Evolutionary conservation across 495 filamentous ascomycete genomes (phyloP), one percentile per base, ranked within the genome.

Genomic region (Glutinoglossum americanum): DNA sequence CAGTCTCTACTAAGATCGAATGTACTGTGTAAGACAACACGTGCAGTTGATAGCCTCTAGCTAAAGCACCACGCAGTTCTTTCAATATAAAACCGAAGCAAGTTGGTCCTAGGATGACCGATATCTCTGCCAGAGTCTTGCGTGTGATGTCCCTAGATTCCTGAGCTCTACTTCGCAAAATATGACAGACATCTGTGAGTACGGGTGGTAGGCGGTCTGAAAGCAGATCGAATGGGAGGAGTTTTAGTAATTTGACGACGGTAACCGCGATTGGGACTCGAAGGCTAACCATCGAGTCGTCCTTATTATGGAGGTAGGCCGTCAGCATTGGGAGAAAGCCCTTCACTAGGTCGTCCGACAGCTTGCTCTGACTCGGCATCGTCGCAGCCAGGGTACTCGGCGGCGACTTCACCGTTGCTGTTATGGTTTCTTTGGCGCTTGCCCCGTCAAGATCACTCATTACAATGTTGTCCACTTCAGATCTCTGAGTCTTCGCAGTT

Each of bases 1-100:
- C 82, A 17, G 80, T 80, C 7, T 76, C 73, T 10, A 95, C 79
- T 17, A 99, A 73, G 53, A 99, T 85, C 1, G 87, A 89, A 68
- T 99, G 92, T 61, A 97, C 77, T 0, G 92, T 97, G 64, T 85
- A 97, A 0, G 89, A 96, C 26, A 97, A 73, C 23, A 99, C 87
- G 67, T 99, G 92, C 23, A 96, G 80, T 66, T 99, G 93, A 63
- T 89, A 92, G 6, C 92, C 92, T 61, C 80, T 75, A 28, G 76
- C 76, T 6, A 99, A 76, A 27, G 90, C 85, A 49, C 80, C 81
- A 15, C 87, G 77, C 10, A 99, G 74, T 66, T 96, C 89, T 63
- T 90, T 94, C 51, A 99, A 69, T n/a, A 97, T 82, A 64, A 96
- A 96, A 10, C 81, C 82, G 61, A 99, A 83, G 62, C 87, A 93